Base-by-base conservation (phyloP, 1,284 basidiomycete species). In the Cutaneotrichosporon cyanovorans region DNA sequence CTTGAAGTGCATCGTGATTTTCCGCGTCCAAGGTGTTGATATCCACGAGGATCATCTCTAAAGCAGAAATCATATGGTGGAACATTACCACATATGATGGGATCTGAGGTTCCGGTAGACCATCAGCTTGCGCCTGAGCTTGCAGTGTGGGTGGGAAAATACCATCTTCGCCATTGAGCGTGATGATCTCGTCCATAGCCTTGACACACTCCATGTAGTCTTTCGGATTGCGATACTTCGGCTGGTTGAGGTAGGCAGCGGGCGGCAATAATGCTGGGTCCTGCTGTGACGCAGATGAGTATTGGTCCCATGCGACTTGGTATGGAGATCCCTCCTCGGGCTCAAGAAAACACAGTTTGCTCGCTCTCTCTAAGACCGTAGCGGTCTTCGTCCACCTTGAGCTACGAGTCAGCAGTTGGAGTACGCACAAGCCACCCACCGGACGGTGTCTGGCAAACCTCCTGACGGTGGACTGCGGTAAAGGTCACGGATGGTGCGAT, bases 21-120 rank as follows among this genome's bases (percentile, higher is more conserved):
- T 63, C 63, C 2, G 53, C 47, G 20, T 61, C 61, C 14, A 61
- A 44, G 10, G 63, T 61, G 52, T 69, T 66, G 57, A 68, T 60
- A 45, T 69, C 67, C 44, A 66, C 55, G 40, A 69, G 39, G 8
- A 65, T 38, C 61, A 66, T 65, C 34, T 65, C 50, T 4, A 54
- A 52, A 2, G 63, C 63, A 1, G 55, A 49, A n/a, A 62, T 48
- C 34, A 64, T 55, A 48, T 68, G 63, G 52, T 69, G 67, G 9
- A 69, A 52, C 44, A 61, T 49, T 25, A 67, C 50, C 3, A 55
- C 59, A 43, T 62, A 56, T 5, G 52, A 31, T 5, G 55, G 42
- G 38, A 68, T 60, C 7, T 49, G 40, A 0, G 60, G 60, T 35
- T 56, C 55, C 0, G 50, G 48, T 2, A 30, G 42, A 6, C 65